Evolutionary conservation across 2,329 filamentous ascomycete genomes (phyloP).

Genomic region (Microsporum canis): DNA sequence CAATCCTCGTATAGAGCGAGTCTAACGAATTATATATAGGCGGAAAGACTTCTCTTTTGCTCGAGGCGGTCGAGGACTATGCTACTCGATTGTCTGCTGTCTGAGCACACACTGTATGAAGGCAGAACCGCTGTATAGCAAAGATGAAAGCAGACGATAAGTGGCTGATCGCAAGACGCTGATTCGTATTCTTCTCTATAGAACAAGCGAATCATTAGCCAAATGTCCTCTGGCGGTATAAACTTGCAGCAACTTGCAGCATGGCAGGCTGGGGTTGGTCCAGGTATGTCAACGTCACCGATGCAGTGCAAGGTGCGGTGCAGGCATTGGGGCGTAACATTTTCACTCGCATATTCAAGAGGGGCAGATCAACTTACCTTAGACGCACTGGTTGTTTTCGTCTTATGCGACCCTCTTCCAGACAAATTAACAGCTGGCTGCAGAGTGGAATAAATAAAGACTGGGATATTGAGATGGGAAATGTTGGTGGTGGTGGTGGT

Average conservation of each 20-base stretch:
- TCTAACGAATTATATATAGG: background rate
- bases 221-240: background rate
- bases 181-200: background rate
- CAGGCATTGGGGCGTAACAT: background rate
- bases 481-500: background rate
- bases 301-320: background rate
- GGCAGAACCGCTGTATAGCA: background rate
- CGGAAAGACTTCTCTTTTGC: background rate
- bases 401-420: background rate
- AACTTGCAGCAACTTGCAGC: constrained; percentile 1
- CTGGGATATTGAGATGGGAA: background rate
- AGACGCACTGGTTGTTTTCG: background rate
- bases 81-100: background rate
- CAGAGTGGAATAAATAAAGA: background rate
- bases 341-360: background rate
- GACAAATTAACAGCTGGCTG: background rate
- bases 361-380: too few relatives aligned
- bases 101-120: background rate
- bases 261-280: background rate
- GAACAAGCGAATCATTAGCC: background rate
- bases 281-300: background rate
- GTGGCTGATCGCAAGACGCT: constrained; percentile 1
- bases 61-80: background rate
- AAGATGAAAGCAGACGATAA: background rate
- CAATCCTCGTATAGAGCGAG: background rate